phyloP scores from a whole-genome alignment of 192 early-diverging fungal species.

The Backusella tuberculispora region DNA sequence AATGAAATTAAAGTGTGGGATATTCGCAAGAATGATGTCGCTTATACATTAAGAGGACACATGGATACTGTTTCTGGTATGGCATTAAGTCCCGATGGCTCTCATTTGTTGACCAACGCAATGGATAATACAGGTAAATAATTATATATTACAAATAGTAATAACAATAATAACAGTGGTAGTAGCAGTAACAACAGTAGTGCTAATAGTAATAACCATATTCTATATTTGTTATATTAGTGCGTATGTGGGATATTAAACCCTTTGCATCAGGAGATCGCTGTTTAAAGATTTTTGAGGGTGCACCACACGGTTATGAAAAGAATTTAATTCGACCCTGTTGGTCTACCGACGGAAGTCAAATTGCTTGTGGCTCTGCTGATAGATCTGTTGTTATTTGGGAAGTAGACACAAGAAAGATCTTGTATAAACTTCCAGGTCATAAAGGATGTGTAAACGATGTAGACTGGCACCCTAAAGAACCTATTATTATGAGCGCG shows the following conservation, averaged over 20 bases:
- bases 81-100: conserved; percentile 82
- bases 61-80: conserved; percentile 90
- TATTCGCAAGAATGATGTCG: conserved; percentile 70
- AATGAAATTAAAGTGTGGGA: conserved; percentile 93
- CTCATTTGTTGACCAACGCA: conserved; percentile 79
- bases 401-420: conserved; percentile 75
- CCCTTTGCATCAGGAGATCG: conserved; percentile 81
- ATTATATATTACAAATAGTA: neutral
- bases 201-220: neutral
- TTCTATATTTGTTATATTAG: conserved; percentile 33
- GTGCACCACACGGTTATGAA: conserved; percentile 95
- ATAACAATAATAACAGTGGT: neutral
- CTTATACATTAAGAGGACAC: conserved; percentile 80
- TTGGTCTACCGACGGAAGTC: conserved; percentile 85
- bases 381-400: conserved; percentile 93
- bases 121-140: conserved; percentile 91
- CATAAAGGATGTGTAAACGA: conserved; percentile 95
- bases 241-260: conserved; percentile 93
- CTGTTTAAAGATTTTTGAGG: conserved; percentile 79
- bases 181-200: neutral
- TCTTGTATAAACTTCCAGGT: conserved; percentile 93
- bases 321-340: conserved; percentile 90
- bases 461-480: conserved; percentile 90
- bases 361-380: conserved; percentile 83
- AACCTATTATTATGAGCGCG: conserved; percentile 83